Evolutionary conservation across 306 rosid genomes (phyloP), one percentile per base, ranked within the genome.

Genomic region (Astragalus glycyphyllos): DNA sequence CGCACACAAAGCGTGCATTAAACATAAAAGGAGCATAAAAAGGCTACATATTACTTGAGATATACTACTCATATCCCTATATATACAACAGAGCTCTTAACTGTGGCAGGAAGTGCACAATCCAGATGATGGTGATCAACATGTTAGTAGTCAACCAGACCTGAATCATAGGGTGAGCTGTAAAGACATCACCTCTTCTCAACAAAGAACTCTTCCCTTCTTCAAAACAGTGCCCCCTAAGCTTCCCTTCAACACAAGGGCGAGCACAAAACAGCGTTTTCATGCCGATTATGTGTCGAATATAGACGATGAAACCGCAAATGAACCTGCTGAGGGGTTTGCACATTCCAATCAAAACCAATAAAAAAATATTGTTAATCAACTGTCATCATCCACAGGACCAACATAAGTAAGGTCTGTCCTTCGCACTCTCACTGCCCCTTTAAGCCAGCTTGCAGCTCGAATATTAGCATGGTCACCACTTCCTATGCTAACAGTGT

Each of bases 391-490:
- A 42, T 94, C 99, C 74, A 89, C 81, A 0, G 89, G 80, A 50
- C 99, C 99, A 76, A 91, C 73, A 77, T 94, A 94, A 8, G 97
- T 89, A 50, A 94, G 92, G 82, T 90, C 99, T 11, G 86, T 94
- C 61, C 99, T 86, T 68, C 99, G 87, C 76, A 89, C 92, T 80
- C 99, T 86, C 26, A 94, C 81, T 12, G 96, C 82, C 67, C 99
- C 99, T 76, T 86, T 94, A 10, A 94, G 97, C 92, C 91, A 94
- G 86, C 89, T 78, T 12, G 88, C 75, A 11, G 97, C 99, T 76
- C 83, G 90, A 79, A 89, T 87, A 72, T 88, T 91, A 26, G 78
- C 88, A 68, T 81, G 94, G 64, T 89, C 92, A 40, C 87, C 87
- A 40, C 85, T 76, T 76, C 92, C 95, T 29, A 86, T 81, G 51